Conservation (phyloP, 768 basidiomycete genomes). For the Suillus clintonianus region DNA sequence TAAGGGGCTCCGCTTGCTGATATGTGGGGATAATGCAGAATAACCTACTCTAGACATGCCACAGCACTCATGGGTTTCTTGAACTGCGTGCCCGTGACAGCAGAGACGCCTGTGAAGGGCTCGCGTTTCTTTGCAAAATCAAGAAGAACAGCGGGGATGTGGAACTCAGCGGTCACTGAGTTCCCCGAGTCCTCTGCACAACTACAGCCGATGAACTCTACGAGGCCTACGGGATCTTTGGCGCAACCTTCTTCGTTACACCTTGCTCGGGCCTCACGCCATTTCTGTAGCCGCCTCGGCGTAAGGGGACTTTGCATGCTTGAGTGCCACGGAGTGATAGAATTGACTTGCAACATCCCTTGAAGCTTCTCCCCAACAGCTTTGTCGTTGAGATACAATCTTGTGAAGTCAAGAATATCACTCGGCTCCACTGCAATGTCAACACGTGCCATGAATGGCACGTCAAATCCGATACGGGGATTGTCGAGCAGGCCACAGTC, state of each 20-base stretch:
- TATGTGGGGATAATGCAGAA: not conserved
- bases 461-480: slow-evolving; percentile 11
- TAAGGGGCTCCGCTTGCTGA: slow-evolving; percentile 2
- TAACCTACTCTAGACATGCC: slow-evolving; percentile 10
- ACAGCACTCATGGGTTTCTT: slow-evolving; percentile 14
- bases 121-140: slow-evolving; percentile 9
- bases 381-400: slow-evolving; percentile 10
- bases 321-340: not conserved
- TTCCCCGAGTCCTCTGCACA: slow-evolving; percentile 12
- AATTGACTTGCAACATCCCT: slow-evolving; percentile 17
- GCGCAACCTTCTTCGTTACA: not conserved
- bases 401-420: slow-evolving; percentile 1
- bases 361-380: slow-evolving; percentile 7
- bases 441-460: slow-evolving; percentile 15
- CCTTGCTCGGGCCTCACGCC: slow-evolving; percentile 6
- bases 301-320: slow-evolving; percentile 9
- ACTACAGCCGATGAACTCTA: slow-evolving; percentile 18
- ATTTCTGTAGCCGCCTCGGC: slow-evolving; percentile 5
- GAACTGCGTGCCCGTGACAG: not conserved
- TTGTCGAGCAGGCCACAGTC: slow-evolving; percentile 11
- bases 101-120: slow-evolving; percentile 12
- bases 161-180: slow-evolving; percentile 8
- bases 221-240: slow-evolving; percentile 10
- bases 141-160: not conserved
- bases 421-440: slow-evolving; percentile 18